Evolutionary conservation across 139 green algal species (phyloP), one percentile per base, ranked within the genome.

Genomic region (Chlorella sp.): DNA sequence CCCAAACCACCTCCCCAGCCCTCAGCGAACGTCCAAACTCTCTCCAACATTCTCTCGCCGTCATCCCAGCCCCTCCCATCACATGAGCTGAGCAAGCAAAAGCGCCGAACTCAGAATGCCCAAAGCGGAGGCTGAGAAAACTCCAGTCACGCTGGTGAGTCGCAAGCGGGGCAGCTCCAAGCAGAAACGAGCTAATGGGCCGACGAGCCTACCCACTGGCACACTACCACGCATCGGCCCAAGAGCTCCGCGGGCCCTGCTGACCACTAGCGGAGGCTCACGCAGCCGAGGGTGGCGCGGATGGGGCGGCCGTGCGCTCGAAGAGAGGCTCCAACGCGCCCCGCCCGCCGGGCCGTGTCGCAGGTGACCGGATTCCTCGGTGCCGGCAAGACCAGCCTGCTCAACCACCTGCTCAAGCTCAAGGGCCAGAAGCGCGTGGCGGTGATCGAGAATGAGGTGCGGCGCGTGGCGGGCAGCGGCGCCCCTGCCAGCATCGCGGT

Each of bases 401-500:
- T 97, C 3, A 97, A 97, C 75, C 84, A 94, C 76, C 91, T 97
- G 6, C 74, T 97, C 0, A 84, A 74, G 27, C 70, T 79, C 9
- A 84, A 81, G 58, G 79, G 80, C 0, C 71, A 80, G 45, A 87
- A 82, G 74, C 89, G 87, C 53, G 83, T 95, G 66, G 91, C 89
- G 11, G 88, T 96, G 3, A 91, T 95, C 27, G 91, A 96, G 79
- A 96, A 96, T 82, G 91, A 96, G 87, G 91, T 73, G 79, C 87
- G 86, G 36, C 35, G 48, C 51, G 35, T 14, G 51, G 15, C 55
- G 14, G 36, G 8, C 53, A 11, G 53, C 53, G 21, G 8, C 29
- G 61, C 36, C 15, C 61, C 29, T 31, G 53, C 14, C 21, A 11
- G 19, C 53, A n/a, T 61, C 21, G 19, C 23, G 14, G 46, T 41